Percentiles rank a stretch among this genome's conserved stretches.
Evolutionary conservation across 2,329 filamentous ascomycete genomes (phyloP).

Genomic region (Zymoseptoria crescenta): DNA sequence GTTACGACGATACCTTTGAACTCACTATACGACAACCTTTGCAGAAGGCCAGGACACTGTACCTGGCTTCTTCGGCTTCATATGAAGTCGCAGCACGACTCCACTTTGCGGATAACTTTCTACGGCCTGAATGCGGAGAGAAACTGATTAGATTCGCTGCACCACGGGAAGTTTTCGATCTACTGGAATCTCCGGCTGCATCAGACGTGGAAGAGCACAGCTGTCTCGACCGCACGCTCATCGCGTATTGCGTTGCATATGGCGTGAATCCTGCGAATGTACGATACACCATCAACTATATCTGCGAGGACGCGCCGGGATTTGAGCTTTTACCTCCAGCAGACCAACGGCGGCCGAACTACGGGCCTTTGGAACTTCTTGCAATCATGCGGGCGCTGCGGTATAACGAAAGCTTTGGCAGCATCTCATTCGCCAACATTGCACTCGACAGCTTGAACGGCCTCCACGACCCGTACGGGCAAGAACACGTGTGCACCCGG

Average conservation of each 20-base stretch:
- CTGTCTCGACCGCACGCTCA: constrained; percentile 58
- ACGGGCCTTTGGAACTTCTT: constrained; percentile 56
- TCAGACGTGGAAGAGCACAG: constrained; percentile 52
- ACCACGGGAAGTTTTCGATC: constrained; percentile 48
- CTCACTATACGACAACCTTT: constrained; percentile 54
- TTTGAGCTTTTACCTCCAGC: constrained; percentile 56
- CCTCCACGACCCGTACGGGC: constrained; percentile 51
- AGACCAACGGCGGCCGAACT: constrained; percentile 44
- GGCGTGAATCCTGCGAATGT: constrained; percentile 60
- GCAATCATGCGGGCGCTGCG: constrained; percentile 61
- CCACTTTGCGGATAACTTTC: constrained; percentile 52
- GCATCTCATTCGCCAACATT: constrained; percentile 59
- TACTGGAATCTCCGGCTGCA: constrained; percentile 40
- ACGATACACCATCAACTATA: constrained; percentile 52
- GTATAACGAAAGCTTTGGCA: constrained; percentile 62
- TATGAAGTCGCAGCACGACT: constrained; percentile 57
- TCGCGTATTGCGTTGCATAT: constrained; percentile 63
- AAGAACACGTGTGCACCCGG: constrained; percentile 54
- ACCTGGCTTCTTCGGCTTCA: constrained; percentile 57
- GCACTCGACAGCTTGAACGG: constrained; percentile 58
- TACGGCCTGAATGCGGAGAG: constrained; percentile 59
- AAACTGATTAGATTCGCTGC: constrained; percentile 56
- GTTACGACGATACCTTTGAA: constrained; percentile 58
- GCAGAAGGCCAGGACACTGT: constrained; percentile 47
- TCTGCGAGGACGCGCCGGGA: constrained; percentile 58